Base-by-base conservation (phyloP, 495 filamentous ascomycete species). In the Neurospora sp. region DNA sequence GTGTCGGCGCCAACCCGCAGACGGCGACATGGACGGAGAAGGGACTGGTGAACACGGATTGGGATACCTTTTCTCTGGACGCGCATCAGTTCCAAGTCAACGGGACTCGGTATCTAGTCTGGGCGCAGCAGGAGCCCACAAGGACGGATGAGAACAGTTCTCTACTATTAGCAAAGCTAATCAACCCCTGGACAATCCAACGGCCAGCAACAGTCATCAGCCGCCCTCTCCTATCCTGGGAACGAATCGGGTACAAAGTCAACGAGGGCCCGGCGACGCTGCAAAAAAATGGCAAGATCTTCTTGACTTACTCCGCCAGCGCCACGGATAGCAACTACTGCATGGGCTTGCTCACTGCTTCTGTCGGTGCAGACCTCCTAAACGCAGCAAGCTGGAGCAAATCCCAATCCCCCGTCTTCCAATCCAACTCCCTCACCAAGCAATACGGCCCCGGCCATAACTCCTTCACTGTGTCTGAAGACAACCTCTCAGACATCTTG, bases 371-470 rank as follows among this genome's bases (percentile, higher is more conserved):
- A 0, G 81, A 86, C 61, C 82, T 84, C 1, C 72, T 81, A 10
- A 73, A 79, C 44, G 71, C 79, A 0, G 71, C 75, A 0, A 81
- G 79, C 2, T 89, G 87, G 87, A 77, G 68, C 14, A 89, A 88
- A 75, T 38, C 71, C 0, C 70, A 12, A n/a, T 59, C 2, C 2
- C 76, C 78, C 17, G 37, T 79, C 44, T 78, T 79, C 81, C 3
- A 84, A 86, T 71, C 42, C 0, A 45, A 45, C n/a, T 0, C 0
- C 6, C 6, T 8, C 8, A 85, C 86, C 3, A 73, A 76, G 16
- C 85, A 87, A 76, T 86, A 83, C 59, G 87, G 87, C 3, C 83
- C 87, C 0, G 87, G 86, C 1, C 86, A 87, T 68, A 88, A 89
- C 75, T 79, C 80, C 17, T 86, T 87, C 76, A 84, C 85, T 70